phyloP scores from a whole-genome alignment of 1,284 basidiomycete genomes.

The Tylopilus sp. region DNA sequence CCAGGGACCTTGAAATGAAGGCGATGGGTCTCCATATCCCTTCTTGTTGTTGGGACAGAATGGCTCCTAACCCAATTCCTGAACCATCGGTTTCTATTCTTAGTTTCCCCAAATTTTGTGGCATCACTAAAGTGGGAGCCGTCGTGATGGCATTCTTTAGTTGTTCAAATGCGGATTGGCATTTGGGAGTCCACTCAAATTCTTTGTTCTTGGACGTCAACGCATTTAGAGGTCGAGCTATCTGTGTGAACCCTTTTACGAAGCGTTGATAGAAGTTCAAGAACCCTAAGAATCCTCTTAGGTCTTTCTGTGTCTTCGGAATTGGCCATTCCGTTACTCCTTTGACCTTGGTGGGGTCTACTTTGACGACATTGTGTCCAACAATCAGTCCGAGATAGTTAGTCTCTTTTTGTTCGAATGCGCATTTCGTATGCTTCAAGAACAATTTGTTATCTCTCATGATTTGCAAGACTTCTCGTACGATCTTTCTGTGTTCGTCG shows the following conservation, averaged over 20 bases:
- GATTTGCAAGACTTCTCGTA: not conserved
- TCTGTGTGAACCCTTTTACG: slow-evolving; percentile 36
- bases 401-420: not conserved
- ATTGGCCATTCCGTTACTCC: not conserved
- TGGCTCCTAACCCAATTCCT: too few relatives aligned
- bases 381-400: not conserved
- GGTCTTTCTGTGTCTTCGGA: slow-evolving; percentile 11
- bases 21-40: too few relatives aligned
- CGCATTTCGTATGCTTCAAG: not conserved
- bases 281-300: slow-evolving; percentile 35
- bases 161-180: not conserved
- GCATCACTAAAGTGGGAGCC: not conserved
- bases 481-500: not conserved
- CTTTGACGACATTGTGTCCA: not conserved
- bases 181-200: not conserved
- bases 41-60: too few relatives aligned
- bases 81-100: too few relatives aligned
- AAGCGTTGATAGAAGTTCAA: slow-evolving; percentile 43
- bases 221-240: slow-evolving; percentile 5
- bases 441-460: not conserved
- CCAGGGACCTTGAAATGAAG: too few relatives aligned
- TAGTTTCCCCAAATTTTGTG: too few relatives aligned
- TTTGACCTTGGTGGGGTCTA: not conserved
- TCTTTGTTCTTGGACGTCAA: too few relatives aligned
- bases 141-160: not conserved